Conservation (phyloP, 2,329 filamentous ascomycete genomes). For the Ophiostoma triangulosporum region DNA sequence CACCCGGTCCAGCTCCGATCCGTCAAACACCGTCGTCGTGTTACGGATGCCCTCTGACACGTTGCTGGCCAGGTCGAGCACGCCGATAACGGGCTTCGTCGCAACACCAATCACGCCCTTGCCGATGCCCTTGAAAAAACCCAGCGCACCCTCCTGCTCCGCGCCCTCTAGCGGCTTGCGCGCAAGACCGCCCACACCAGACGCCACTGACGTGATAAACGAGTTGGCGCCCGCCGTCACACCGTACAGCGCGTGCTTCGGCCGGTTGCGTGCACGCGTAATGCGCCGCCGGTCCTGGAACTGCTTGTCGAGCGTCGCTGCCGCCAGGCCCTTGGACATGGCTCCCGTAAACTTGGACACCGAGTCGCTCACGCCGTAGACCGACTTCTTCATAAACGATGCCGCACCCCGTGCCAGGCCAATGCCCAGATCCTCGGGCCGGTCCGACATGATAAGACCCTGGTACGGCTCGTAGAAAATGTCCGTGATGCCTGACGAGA, state of each 20-base stretch:
- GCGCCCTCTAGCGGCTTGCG: constrained; percentile 90
- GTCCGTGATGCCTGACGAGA: constrained; percentile 91
- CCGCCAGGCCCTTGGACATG: constrained; percentile 90
- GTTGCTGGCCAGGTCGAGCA: constrained; percentile 93
- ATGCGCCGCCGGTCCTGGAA: constrained; percentile 95
- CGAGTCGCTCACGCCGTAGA: constrained; percentile 93
- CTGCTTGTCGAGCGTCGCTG: constrained; percentile 93
- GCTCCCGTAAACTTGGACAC: constrained; percentile 97
- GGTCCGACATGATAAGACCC: constrained; percentile 84
- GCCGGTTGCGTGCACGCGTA: constrained; percentile 80
- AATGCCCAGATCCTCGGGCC: constrained; percentile 85
- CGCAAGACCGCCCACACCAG: constrained; percentile 83
- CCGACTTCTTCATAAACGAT: constrained; percentile 96
- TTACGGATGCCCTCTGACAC: constrained; percentile 96
- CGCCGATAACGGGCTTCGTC: constrained; percentile 92
- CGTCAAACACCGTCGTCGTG: constrained; percentile 96
- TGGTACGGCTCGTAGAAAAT: constrained; percentile 99
- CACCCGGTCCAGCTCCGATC: constrained; percentile 83
- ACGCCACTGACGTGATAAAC: constrained; percentile 82
- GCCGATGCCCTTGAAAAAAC: constrained; percentile 95
- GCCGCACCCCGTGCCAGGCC: constrained; percentile 95
- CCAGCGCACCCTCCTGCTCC: constrained; percentile 83
- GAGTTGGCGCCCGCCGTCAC: constrained; percentile 93
- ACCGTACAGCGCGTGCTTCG: constrained; percentile 93
- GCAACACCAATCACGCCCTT: constrained; percentile 90